phyloP scores from a whole-genome alignment of 2,329 filamentous ascomycete species.

The Exophiala sideris region DNA sequence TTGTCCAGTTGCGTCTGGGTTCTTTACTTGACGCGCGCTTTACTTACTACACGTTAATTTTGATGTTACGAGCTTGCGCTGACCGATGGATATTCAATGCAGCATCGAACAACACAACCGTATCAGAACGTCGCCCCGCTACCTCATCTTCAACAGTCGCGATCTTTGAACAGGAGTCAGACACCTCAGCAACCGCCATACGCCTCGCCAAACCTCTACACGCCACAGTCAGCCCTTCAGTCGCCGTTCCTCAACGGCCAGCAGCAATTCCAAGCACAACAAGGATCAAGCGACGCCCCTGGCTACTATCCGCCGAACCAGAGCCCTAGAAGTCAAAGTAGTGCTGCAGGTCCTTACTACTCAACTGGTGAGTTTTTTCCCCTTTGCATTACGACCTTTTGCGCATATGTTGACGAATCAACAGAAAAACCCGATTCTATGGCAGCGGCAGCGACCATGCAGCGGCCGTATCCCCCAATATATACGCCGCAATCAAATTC shows the following conservation, averaged over 20 bases:
- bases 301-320: conserved; percentile 74
- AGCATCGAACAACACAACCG: conserved; percentile 28
- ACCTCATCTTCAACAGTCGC: conserved; percentile 31
- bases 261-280: conserved; percentile 32
- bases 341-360: conserved; percentile 77
- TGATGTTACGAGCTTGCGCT: conserved; percentile 7
- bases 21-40: conserved; percentile 5
- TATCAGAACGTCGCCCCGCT: conserved; percentile 26
- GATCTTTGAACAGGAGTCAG: conserved; percentile 24
- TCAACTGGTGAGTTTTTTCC: conserved; percentile 67
- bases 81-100: conserved; percentile 26
- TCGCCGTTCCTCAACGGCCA: conserved; percentile 60
- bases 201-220: conserved; percentile 22
- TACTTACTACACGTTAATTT: background rate
- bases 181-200: conserved; percentile 23
- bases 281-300: conserved; percentile 63
- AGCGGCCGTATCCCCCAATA: conserved; percentile 72
- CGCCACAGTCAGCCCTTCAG: conserved; percentile 36
- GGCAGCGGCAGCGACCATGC: conserved; percentile 63
- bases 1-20: conserved; percentile 11
- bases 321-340: conserved; percentile 78
- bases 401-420: conserved; percentile 47
- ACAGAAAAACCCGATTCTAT: conserved; percentile 71
- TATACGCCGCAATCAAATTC: conserved; percentile 96
- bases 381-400: background rate